Evolutionary conservation across 2,329 filamentous ascomycete species (phyloP), one percentile per base, ranked within the genome.

Genomic region (Arthroderma sp.): DNA sequence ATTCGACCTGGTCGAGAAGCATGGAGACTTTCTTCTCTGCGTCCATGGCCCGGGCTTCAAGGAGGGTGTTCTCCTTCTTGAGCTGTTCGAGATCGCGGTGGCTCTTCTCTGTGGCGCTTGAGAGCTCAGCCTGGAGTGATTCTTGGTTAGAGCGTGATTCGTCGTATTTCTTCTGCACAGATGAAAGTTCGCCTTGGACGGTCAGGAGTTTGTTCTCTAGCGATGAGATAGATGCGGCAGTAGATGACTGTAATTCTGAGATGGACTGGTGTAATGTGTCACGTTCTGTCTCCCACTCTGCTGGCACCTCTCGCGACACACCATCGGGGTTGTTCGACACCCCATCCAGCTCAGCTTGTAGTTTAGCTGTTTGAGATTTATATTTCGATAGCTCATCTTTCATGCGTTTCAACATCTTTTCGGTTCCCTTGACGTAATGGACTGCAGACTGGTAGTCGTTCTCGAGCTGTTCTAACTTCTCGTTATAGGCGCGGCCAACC

Each of bases 381-480:
- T 94, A 93, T 58, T 90, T 88, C 56, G 86, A 80, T n/a, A 98
- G 79, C 73, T 98, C 93, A 66, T 96, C 90, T 76, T 97, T 97
- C 79, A 98, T 91, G 71, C 94, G 91, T 73, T 93, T 91, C 53
- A 98, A 81, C 90, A 98, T 96, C 80, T 96, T 97, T 73, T 98
- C 93, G 1, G 93, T 97, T 59, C 93, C 93, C 73, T 95, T 94
- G 64, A 98, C 88, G 67, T 98, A 98, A 72, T 96, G 93, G 54
- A 97, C 91, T 15, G 93, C 91, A 43, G 93, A 95, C 71, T 96
- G 90, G 70, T 98, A 96, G 70, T 98, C 93, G 68, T 91, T 95
- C 73, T 97, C 91, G 33, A 98, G 82, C 68, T 95, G 91, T 59
- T 88, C 82, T 55, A 98, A 79, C 71, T 96, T 96, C 70, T 96